Conservation (phyloP, 2,329 filamentous ascomycete genomes). For the Fusarium mangiferae region DNA sequence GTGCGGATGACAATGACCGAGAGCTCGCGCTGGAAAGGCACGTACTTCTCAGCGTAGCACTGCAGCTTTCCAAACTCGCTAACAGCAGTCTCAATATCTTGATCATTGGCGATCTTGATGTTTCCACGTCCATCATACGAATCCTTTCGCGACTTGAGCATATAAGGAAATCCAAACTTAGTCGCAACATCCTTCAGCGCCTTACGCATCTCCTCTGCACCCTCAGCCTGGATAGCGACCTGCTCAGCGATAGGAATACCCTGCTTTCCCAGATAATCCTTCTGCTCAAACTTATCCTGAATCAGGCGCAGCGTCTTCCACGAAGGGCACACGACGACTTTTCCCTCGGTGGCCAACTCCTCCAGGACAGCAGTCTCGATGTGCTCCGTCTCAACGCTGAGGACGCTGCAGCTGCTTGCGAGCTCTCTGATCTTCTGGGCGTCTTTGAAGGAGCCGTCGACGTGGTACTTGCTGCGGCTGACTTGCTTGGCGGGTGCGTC, state of each 20-base stretch:
- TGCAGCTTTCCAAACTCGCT: slow-evolving; percentile 75
- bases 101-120: slow-evolving; percentile 59
- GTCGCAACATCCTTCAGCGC: slow-evolving; percentile 72
- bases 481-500: slow-evolving; percentile 87
- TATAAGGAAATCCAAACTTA: slow-evolving; percentile 82
- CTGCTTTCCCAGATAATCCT: slow-evolving; percentile 76
- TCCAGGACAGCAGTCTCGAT: slow-evolving; percentile 90
- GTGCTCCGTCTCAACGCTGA: slow-evolving; percentile 96
- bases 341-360: slow-evolving; percentile 76
- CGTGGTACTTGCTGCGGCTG: slow-evolving; percentile 77
- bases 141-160: slow-evolving; percentile 90
- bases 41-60: slow-evolving; percentile 91
- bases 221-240: slow-evolving; percentile 65
- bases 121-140: slow-evolving; percentile 91
- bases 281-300: slow-evolving; percentile 94
- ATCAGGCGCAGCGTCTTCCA: slow-evolving; percentile 89
- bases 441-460: slow-evolving; percentile 90
- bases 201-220: slow-evolving; percentile 64
- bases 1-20: slow-evolving; percentile 96
- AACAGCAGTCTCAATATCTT: slow-evolving; percentile 70
- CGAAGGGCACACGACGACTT: slow-evolving; percentile 74
- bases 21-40: slow-evolving; percentile 85
- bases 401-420: slow-evolving; percentile 79
- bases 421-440: slow-evolving; percentile 80
- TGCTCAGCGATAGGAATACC: slow-evolving; percentile 80